Base-by-base conservation (phyloP, 805 yeast genomes). In the Maudiozyma barnettii region DNA sequence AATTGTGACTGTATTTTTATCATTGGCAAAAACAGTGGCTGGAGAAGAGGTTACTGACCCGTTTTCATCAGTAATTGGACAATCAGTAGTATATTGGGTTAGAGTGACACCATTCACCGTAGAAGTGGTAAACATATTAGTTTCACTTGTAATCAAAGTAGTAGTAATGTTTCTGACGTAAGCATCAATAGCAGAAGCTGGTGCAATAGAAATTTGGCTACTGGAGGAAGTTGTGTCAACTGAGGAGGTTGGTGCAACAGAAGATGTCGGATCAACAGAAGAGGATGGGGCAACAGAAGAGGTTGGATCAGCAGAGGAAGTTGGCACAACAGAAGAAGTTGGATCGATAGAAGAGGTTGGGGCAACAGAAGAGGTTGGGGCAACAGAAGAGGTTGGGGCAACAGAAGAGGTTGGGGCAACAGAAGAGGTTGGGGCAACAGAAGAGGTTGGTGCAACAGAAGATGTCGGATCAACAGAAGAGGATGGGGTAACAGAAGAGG, bases 401-500 rank as follows among this genome's bases (percentile, higher is more conserved):
- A 64, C 66, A 60, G 39, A 66, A 66, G 43, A 73, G 64, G 18
- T 72, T 64, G 21, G 72, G 65, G 26, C 77, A 69, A n/a, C 79
- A 14, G 36, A 33, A 5, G 36, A 33, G 6, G 18, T 10, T 14
- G 36, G 9, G 4, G 36, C 18, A 14, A 14, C 18, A 14, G 36
- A 33, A 5, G 36, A 33, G 1, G 36, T 10, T 33, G 36, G n/a
- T 26, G 70, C 64, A 9, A 71, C 63, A 1, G 75, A 68, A 22
- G 74, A 66, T 5, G 74, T 64, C 29, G 73, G 68, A 19, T 73
- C 65, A 18, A 74, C 66, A 22, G 68, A 64, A 9, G 68, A 44
- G 21, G 77, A 69, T 1, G 79, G 73, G 1, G 77, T 68, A 6
- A 76, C 68, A 2, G 77, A 68, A 13, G 77, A 69, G 96, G 87